Conservation (phyloP, 2,329 filamentous ascomycete species). For the Fusarium continuum region DNA sequence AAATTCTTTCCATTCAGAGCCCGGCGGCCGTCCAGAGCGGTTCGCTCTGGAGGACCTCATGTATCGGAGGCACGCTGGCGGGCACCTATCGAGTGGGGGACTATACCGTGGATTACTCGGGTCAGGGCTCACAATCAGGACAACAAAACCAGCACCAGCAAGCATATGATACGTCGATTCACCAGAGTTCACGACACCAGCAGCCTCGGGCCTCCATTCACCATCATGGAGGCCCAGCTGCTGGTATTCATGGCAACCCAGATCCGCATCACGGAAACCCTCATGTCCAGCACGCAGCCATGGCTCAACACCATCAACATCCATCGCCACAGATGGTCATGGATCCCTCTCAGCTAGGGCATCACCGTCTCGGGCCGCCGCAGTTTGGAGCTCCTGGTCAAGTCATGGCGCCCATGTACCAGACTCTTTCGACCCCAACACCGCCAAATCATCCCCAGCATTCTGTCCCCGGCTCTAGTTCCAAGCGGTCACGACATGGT, state of each 20-base stretch:
- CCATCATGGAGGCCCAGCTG: constrained; percentile 53
- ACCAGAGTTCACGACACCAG: constrained; percentile 49
- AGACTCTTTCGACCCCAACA: constrained; percentile 56
- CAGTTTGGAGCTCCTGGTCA: constrained; percentile 62
- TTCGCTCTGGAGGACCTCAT: constrained; percentile 81
- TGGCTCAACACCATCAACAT: constrained; percentile 58
- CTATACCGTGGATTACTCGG: constrained; percentile 79
- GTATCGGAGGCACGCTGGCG: constrained; percentile 76
- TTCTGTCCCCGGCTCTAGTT: constrained; percentile 40
- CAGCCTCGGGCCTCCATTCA: constrained; percentile 60
- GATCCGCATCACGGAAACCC: constrained; percentile 50
- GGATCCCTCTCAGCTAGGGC: constrained; percentile 63
- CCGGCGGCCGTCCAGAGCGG: constrained; percentile 77
- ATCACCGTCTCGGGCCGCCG: constrained; percentile 61
- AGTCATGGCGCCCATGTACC: constrained; percentile 62
- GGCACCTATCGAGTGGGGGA: constrained; percentile 77
- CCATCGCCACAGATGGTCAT: constrained; percentile 64
- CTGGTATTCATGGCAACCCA: constrained; percentile 57
- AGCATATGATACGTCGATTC: constrained; percentile 63
- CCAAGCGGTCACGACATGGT: constrained; percentile 66
- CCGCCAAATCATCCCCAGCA: constrained; percentile 47
- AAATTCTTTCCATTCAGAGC: constrained; percentile 69
- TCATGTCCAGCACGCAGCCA: constrained; percentile 47
- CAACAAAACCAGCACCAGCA: constrained; percentile 71
- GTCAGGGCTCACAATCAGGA: constrained; percentile 72